phyloP scores from a whole-genome alignment of 2,329 filamentous ascomycete genomes.

The Gliomastix tumulicola region DNA sequence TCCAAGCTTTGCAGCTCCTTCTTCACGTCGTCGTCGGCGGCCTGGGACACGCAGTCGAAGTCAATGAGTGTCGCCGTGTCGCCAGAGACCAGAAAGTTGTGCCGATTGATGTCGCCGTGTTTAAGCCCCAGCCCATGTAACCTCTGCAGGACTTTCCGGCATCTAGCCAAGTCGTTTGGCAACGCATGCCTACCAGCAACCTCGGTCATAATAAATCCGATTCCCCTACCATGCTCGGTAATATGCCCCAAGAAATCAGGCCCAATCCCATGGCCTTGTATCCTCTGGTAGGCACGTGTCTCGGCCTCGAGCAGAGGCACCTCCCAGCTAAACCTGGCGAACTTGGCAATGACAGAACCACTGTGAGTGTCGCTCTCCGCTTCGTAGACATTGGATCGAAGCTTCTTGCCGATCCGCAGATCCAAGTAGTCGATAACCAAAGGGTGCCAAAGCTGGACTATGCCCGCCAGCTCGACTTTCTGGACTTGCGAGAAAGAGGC shows the following conservation, averaged over 20 bases:
- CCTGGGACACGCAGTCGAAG: neutral
- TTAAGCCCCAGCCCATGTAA: neutral
- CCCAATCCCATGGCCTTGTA: constrained; percentile 15
- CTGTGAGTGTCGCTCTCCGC: neutral
- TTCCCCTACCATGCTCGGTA: constrained; percentile 22
- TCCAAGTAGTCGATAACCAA: neutral
- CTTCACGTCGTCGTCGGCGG: neutral
- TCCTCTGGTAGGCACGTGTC: constrained; percentile 15
- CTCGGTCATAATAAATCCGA: constrained; percentile 25
- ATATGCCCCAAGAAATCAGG: constrained; percentile 26
- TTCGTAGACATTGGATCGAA: neutral
- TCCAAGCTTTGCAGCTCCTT: neutral
- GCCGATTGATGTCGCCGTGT: neutral
- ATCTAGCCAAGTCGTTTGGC: neutral
- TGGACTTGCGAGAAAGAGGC: neutral
- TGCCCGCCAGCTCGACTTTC: neutral
- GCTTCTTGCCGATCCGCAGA: neutral
- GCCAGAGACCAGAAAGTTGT: neutral
- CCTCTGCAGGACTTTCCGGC: neutral
- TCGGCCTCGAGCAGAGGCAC: constrained; percentile 19
- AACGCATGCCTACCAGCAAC: constrained; percentile 12
- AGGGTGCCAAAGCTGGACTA: neutral
- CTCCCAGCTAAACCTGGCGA: constrained; percentile 21
- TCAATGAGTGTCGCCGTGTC: neutral
- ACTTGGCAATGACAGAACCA: constrained; percentile 17